Conservation (phyloP, 768 basidiomycete genomes). For the Inosperma sp. region DNA sequence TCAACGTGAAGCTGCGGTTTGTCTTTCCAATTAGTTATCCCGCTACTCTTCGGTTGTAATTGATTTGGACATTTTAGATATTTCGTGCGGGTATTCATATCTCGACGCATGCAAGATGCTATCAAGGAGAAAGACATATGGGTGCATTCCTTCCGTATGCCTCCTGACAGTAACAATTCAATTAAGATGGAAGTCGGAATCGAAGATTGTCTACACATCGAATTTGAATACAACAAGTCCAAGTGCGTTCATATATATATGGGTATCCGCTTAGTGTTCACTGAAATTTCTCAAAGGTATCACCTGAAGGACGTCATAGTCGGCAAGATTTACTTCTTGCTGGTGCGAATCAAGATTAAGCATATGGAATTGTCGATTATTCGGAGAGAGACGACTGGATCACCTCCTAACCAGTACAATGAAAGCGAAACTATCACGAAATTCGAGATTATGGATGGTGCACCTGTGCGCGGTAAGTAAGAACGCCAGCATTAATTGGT, state of each 20-base stretch:
- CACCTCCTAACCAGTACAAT: conserved; percentile 98
- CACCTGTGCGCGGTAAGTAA: conserved; percentile 82
- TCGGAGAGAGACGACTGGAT: conserved; percentile 92
- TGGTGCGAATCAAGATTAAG: conserved; percentile 99
- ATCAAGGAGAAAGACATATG: conserved; percentile 91
- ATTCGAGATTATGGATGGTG: conserved; percentile 99
- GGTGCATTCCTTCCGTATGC: conserved; percentile 99
- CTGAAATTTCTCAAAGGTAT: conserved; percentile 54
- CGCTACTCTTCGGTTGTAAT: not conserved
- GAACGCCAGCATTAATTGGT: not conserved
- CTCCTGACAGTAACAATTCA: conserved; percentile 94
- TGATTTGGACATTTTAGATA: conserved; percentile 52
- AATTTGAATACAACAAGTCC: conserved; percentile 99
- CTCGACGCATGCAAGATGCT: conserved; percentile 89
- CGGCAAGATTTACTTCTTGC: conserved; percentile 98
- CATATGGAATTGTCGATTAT: conserved; percentile 99
- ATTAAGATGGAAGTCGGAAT: conserved; percentile 99
- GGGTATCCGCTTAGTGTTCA: not conserved
- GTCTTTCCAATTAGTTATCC: conserved; percentile 24
- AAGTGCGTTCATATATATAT: conserved; percentile 56
- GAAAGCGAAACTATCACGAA: conserved; percentile 99
- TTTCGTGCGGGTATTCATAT: conserved; percentile 86
- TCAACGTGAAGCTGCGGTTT: conserved; percentile 95
- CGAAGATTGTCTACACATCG: conserved; percentile 97
- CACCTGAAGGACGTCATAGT: conserved; percentile 99